Percentiles rank a stretch among this genome's conserved stretches.
These are phyloP conservation scores for Ramaria rubella DNA, from an alignment of 768 basidiomycete species.

Conservation along the genomic window DNA sequence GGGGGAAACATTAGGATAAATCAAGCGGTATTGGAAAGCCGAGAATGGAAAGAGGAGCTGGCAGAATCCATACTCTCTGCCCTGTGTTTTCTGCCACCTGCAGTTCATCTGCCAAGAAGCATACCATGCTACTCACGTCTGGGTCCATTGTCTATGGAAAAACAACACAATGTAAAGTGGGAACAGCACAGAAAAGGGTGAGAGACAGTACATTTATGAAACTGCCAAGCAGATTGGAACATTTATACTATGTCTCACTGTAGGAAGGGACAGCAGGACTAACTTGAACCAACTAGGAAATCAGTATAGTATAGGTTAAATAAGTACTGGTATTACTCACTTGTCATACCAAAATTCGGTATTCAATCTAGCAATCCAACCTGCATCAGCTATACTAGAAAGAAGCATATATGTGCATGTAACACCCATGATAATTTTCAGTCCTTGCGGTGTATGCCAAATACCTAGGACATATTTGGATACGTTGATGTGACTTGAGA, in stretches of 20 bases:
- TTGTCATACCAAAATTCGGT: constrained; percentile 26
- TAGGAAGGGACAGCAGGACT: background rate
- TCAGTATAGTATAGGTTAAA: background rate
- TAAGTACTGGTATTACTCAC: constrained; percentile 4
- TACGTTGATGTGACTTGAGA: too few species aligned
- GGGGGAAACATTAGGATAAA: too few species aligned
- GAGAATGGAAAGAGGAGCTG: constrained; percentile 40
- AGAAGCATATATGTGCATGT: background rate
- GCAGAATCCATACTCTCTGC: constrained; percentile 51
- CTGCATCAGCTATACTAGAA: background rate
- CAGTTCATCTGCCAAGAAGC: constrained; percentile 71
- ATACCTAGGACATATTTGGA: constrained; percentile 16
- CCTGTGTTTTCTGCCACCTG: constrained; percentile 76
- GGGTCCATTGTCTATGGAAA: constrained; percentile 41
- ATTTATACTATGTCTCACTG: background rate
- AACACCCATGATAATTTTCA: constrained; percentile 21
- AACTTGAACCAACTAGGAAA: constrained; percentile 8
- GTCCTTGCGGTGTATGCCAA: constrained; percentile 20
- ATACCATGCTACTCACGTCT: constrained; percentile 69
- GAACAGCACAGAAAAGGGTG: background rate
- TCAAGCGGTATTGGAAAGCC: too few species aligned
- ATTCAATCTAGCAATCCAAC: constrained; percentile 14
- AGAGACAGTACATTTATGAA: constrained; percentile 2
- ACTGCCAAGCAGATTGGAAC: background rate
- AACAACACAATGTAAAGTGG: too few species aligned